These are phyloP conservation scores for Candida maris DNA, from an alignment of 805 yeast genomes.

Conservation along the genomic window DNA sequence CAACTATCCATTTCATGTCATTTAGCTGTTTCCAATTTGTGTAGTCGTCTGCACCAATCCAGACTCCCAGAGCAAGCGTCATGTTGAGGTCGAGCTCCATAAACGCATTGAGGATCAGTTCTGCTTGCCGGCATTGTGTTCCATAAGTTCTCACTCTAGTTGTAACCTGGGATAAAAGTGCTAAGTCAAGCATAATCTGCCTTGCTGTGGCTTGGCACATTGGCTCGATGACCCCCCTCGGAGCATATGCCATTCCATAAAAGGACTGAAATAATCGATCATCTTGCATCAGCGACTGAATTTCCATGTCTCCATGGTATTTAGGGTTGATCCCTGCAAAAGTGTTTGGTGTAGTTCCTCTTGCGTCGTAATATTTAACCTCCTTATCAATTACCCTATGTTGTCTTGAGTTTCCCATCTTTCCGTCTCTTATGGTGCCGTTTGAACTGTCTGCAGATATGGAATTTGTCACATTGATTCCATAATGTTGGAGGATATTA, in stretches of 20 bases:
- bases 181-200: slow-evolving; percentile 54
- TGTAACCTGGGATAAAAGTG: slow-evolving; percentile 55
- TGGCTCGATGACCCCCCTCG: slow-evolving; percentile 47
- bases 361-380: too few relatives aligned
- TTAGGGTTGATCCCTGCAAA: slow-evolving; percentile 32
- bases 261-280: slow-evolving; percentile 36
- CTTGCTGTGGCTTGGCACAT: slow-evolving; percentile 46
- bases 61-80: slow-evolving; percentile 58
- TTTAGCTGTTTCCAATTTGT: slow-evolving; percentile 45
- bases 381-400: not conserved
- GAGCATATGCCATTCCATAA: slow-evolving; percentile 61
- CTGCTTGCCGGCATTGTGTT: slow-evolving; percentile 57
- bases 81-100: slow-evolving; percentile 46
- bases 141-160: slow-evolving; percentile 56
- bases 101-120: slow-evolving; percentile 50
- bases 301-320: slow-evolving; percentile 34
- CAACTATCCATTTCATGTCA: slow-evolving; percentile 40
- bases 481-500: slow-evolving; percentile 6
- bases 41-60: slow-evolving; percentile 49
- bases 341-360: slow-evolving; percentile 11
- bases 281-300: slow-evolving; percentile 36
- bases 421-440: not conserved
- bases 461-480: slow-evolving; percentile 1
- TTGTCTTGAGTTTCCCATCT: not conserved
- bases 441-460: not conserved